Base-by-base conservation (phyloP, 768 basidiomycete genomes). In the Auriculariales sp. region DNA sequence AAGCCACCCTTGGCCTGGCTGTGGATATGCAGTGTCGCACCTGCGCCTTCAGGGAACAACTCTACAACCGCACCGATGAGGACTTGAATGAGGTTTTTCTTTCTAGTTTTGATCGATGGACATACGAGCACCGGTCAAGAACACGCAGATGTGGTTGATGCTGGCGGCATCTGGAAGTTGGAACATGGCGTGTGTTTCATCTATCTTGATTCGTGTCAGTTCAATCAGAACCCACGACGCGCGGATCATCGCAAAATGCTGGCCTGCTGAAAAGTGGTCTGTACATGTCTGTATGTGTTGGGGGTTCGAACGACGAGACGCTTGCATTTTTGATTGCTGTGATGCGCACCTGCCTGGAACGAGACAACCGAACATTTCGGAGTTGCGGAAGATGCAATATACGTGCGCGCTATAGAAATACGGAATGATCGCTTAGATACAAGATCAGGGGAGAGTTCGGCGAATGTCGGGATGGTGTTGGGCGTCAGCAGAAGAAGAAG, bases 1-100 rank as follows among this genome's bases (percentile, higher is more conserved):
- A 88, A 90, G 2, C 88, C 89, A n/a, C n/a, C 39, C 61, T 78
- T 86, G 10, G 83, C 86, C 1, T 87, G 88, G 84, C 81, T 86
- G 61, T 77, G 78, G 60, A 91, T 82, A 59, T 91, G 86, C 7
- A 91, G 87, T 0, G 86, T 79, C 11, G 83, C 84, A 15, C 81
- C 88, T 59, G 79, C 89, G 30, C 87, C 85, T 22, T 83, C 79
- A 3, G 88, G 88, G 56, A 91, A 90, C 2, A n/a, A n/a, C n/a
- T n/a, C n/a, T n/a, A n/a, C n/a, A n/a, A n/a, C n/a, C n/a, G n/a
- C n/a, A n/a, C n/a, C n/a, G n/a, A n/a, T n/a, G n/a, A 82, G 77
- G 0, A 86, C 85, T 78, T 33, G 4, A 46, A 22, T n/a, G 19
- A 32, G 45, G 27, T 25, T 11, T 24, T 33, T n/a, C 24, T 28